Evolutionary conservation across 108 stramenopile genomes (phyloP).

Genomic region (Pseudonitzschia delicatissima): DNA sequence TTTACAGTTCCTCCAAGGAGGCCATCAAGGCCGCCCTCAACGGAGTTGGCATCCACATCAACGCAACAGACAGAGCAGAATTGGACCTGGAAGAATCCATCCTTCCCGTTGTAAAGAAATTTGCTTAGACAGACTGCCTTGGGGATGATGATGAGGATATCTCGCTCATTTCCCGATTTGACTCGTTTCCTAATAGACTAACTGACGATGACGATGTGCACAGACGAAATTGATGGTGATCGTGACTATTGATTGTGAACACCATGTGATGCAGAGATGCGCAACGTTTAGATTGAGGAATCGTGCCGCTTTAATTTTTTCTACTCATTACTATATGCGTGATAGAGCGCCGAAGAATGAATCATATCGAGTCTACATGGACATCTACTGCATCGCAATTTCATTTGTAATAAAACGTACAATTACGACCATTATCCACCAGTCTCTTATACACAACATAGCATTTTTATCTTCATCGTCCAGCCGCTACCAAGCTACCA

Average conservation of each 20-base stretch:
- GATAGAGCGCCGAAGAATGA: conserved; percentile 6
- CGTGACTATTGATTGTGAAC: conserved; percentile 2
- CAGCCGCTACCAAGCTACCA: too few relatives aligned
- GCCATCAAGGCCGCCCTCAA: conserved; percentile 77
- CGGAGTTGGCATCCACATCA: conserved; percentile 88
- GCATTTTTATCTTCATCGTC: too few relatives aligned
- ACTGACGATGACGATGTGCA: neutral
- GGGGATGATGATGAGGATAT: neutral
- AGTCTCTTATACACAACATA: too few relatives aligned
- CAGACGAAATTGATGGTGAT: neutral
- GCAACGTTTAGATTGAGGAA: neutral
- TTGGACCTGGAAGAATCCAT: conserved; percentile 83
- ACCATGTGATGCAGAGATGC: neutral
- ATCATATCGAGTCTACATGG: too few relatives aligned
- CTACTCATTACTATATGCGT: neutral
- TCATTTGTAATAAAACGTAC: too few relatives aligned
- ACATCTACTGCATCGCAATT: too few relatives aligned
- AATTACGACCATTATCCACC: too few relatives aligned
- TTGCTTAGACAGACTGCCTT: conserved; percentile 55
- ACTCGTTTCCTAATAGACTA: neutral
- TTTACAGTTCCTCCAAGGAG: conserved; percentile 93
- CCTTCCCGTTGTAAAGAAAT: conserved; percentile 77
- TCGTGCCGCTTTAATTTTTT: neutral
- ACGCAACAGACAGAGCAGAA: conserved; percentile 82
- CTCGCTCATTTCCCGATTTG: too few relatives aligned